Percentiles rank a stretch among this genome's conserved stretches.
phyloP scores from a whole-genome alignment of 2,329 filamentous ascomycete genomes.

The Trichoderma pleuroti region DNA sequence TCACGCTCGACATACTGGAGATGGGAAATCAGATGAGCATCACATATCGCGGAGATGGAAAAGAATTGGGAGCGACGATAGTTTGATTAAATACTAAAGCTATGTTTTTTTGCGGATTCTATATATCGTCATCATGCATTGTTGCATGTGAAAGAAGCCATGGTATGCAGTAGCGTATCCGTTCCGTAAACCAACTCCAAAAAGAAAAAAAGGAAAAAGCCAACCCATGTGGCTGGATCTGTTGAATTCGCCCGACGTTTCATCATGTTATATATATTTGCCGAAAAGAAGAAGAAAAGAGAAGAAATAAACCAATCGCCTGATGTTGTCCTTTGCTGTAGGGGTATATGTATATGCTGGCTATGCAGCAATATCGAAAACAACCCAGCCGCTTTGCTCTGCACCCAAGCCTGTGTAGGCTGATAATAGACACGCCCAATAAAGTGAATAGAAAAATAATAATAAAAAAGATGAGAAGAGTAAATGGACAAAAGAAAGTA shows the following conservation, averaged over 20 bases:
- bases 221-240: not conserved
- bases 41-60: not conserved
- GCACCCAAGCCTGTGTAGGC: not conserved
- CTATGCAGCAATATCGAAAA: not conserved
- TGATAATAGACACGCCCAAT: not conserved
- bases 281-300: not conserved
- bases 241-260: not conserved
- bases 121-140: not conserved
- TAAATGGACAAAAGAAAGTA: not conserved
- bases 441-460: not conserved
- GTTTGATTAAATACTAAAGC: slow-evolving; percentile 4
- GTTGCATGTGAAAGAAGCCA: not conserved
- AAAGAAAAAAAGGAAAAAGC: not conserved
- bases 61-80: not conserved
- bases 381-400: slow-evolving; percentile 1
- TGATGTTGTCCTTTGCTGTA: slow-evolving; percentile 1
- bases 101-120: not conserved
- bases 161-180: not conserved
- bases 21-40: not conserved
- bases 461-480: not conserved
- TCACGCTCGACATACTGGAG: not conserved
- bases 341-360: slow-evolving; percentile 10
- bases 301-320: not conserved
- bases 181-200: not conserved
- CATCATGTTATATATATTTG: not conserved